A percentile compares a stretch with the other conserved stretches of the same genome.
These are phyloP conservation scores for Puccinia coronata DNA, from an alignment of 1,284 basidiomycete species.

Conservation along the genomic window DNA sequence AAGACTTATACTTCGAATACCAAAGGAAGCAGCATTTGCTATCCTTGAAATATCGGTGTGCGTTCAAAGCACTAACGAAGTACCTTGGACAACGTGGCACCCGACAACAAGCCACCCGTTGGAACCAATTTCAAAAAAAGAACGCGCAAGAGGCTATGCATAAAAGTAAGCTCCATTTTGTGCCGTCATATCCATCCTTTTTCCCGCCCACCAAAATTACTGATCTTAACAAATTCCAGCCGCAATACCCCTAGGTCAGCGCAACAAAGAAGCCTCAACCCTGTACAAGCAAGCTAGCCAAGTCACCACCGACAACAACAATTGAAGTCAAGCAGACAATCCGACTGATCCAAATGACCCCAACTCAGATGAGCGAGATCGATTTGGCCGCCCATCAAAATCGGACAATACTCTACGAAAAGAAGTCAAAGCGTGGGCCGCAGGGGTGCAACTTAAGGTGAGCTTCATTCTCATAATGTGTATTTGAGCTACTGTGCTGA, in stretches of 20 bases:
- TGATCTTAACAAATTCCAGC: no score
- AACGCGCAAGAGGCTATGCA: not conserved
- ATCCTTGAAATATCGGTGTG: not conserved
- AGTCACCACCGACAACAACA: not conserved
- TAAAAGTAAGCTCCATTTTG: conserved; percentile 18
- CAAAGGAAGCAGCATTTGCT: conserved; percentile 15
- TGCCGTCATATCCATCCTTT: no score
- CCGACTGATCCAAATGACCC: no score
- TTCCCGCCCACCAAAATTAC: no score
- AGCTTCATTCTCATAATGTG: no score
- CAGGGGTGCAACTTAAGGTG: not conserved
- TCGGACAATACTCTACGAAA: not conserved
- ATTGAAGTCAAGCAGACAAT: no score
- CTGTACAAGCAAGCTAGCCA: not conserved
- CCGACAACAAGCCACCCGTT: not conserved
- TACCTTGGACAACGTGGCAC: conserved; percentile 16
- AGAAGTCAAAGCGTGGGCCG: not conserved
- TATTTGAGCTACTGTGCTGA: no score
- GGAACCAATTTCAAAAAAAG: not conserved
- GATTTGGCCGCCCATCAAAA: not conserved
- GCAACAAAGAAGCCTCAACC: not conserved
- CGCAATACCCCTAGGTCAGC: not conserved
- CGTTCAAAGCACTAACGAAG: not conserved
- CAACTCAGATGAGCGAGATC: not conserved
- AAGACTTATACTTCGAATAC: conserved; percentile 19